Base-by-base conservation (phyloP, 2,329 filamentous ascomycete genomes). In the Arthrinium phaeospermum region DNA sequence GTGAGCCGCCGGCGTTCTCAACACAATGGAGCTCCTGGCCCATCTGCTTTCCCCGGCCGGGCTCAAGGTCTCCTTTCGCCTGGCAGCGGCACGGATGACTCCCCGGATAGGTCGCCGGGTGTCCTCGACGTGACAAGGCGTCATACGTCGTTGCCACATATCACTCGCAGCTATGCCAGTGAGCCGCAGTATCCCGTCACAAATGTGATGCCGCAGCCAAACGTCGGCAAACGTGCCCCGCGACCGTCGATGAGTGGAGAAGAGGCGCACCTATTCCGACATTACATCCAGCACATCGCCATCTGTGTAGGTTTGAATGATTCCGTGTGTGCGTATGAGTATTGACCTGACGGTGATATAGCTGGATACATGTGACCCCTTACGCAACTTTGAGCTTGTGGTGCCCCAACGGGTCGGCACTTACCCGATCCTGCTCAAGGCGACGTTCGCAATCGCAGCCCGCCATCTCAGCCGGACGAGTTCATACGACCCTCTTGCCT, bases 401-500 rank as follows among this genome's bases (percentile, higher is more conserved):
- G 88, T 91, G 0, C 89, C 89, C 0, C 83, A 86, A 71, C 82
- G 86, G 27, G 87, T 89, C 4, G 83, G 83, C 16, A 83, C 80
- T 1, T 89, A 85, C 70, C 85, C 85, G 0, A 85, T 87, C 2
- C 81, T 91, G 4, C 81, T 89, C 16, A 89, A 90, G 71, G 88
- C 89, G 30, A 89, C 90, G 37, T 84, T 89, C 57, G 88, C 89
- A 1, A 81, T 90, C 4, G 86, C 89, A 0, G 86, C 88, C 3
- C 82, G 88, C 49, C 89, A 90, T 75, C 79, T 90, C 49, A 87
- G 85, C 67, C 82, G 88, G 45, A 84, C 84, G 16, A 82, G 81
- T 37, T 78, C 81, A 30, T 88, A 86, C 74, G 85, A 89, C 75
- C 82, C 83, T 0, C 82, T 86, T 19, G 84, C 86, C 3, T 86